A percentile compares a stretch with the other conserved stretches of the same genome.
These are phyloP conservation scores for Prunus mongolica DNA, from an alignment of 306 rosid genomes.

Conservation along the genomic window DNA sequence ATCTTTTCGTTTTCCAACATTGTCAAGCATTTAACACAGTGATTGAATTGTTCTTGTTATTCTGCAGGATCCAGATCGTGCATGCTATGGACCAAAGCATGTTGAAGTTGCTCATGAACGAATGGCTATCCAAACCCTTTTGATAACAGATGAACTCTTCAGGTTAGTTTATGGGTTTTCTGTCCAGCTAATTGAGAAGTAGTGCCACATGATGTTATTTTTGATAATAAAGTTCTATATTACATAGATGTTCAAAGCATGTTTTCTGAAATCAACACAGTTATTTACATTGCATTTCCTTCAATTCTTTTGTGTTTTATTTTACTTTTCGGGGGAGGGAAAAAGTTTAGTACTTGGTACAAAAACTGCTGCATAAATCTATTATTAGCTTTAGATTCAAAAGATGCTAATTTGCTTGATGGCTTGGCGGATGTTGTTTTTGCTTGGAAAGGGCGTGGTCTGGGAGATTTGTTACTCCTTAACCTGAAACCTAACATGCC, in stretches of 20 bases:
- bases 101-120: constrained; percentile 96
- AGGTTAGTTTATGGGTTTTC: constrained; percentile 45
- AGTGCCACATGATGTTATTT: neutral
- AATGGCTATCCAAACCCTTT: constrained; percentile 84
- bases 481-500: too few species aligned
- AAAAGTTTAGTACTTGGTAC: too few species aligned
- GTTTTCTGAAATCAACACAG: too few species aligned
- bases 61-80: constrained; percentile 75
- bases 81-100: constrained; percentile 93
- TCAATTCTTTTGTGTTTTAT: neutral
- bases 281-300: too few species aligned
- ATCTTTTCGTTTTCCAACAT: neutral
- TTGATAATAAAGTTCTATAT: neutral
- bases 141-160: constrained; percentile 85
- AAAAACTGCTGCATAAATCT: too few species aligned
- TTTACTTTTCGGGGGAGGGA: too few species aligned
- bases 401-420: too few species aligned
- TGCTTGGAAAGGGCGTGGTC: too few species aligned
- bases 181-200: neutral
- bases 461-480: too few species aligned
- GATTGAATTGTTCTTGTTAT: constrained; percentile 6
- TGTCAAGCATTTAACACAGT: neutral
- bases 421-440: too few species aligned
- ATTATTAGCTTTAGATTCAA: too few species aligned
- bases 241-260: neutral